Evolutionary conservation across 495 filamentous ascomycete species (phyloP).

Genomic region (Penicillium cosmopolitanum): DNA sequence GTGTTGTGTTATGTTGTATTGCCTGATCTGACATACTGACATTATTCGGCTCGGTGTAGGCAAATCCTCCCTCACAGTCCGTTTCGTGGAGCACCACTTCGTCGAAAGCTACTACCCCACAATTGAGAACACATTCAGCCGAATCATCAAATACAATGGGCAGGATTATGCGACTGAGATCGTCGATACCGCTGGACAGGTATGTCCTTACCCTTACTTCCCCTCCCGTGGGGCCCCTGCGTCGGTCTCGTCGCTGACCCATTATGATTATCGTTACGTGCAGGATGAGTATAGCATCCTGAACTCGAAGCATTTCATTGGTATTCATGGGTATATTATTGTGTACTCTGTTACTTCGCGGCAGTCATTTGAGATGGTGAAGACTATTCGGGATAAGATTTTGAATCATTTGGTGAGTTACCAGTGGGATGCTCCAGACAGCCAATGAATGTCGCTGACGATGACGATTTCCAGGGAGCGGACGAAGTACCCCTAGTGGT

Average conservation of each 20-base stretch:
- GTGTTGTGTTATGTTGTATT: too few relatives aligned
- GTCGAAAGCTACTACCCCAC: slow-evolving; percentile 99
- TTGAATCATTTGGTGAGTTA: slow-evolving; percentile 84
- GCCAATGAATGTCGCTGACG: too few relatives aligned
- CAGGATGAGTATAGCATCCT: slow-evolving; percentile 98
- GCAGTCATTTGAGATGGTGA: slow-evolving; percentile 95
- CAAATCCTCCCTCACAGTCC: slow-evolving; percentile 97
- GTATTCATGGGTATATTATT: slow-evolving; percentile 98
- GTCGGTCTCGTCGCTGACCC: slow-evolving; percentile 16
- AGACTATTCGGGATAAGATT: slow-evolving; percentile 95
- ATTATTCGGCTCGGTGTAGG: slow-evolving; percentile 51
- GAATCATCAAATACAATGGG: slow-evolving; percentile 85
- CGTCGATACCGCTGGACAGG: slow-evolving; percentile 97
- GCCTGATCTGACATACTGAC: not conserved
- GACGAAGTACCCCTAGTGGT: slow-evolving; percentile 91
- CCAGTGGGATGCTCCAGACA: too few relatives aligned
- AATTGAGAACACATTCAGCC: slow-evolving; percentile 98
- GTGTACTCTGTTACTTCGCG: slow-evolving; percentile 93
- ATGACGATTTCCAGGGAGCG: slow-evolving; percentile 64
- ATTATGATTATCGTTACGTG: not conserved
- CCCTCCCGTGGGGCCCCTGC: not conserved
- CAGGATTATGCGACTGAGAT: slow-evolving; percentile 97
- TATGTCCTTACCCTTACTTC: slow-evolving; percentile 42
- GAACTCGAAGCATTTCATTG: slow-evolving; percentile 98
- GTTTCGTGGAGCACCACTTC: slow-evolving; percentile 97